Base-by-base conservation (phyloP, 2,329 filamentous ascomycete genomes). In the Huntiella moniliformis region DNA sequence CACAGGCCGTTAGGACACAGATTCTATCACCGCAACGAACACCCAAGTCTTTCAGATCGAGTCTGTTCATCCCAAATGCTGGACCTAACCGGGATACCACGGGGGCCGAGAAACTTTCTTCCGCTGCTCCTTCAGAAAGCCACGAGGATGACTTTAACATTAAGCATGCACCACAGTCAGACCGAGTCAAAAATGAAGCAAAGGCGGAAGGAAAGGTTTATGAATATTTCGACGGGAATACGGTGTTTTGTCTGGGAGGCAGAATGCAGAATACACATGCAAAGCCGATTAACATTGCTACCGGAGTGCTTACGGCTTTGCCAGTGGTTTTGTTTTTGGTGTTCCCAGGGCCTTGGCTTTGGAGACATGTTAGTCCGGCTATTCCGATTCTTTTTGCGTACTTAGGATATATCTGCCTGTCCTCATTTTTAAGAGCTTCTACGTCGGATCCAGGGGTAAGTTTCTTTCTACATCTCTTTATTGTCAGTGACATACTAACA, bases 161-260 rank as follows among this genome's bases (percentile, higher is more conserved):
- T 6, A 66, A 36, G 65, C 66, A 2, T 56, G 61, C n/a, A 68
- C 38, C 51, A 11, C 59, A 56, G 5, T 57, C 59, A 36, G 44
- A 48, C 56, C 38, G 61, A 63, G 18, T 63, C 63, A 39, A 53
- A 59, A 17, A 61, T 42, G 7, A 47, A 44, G 28, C 22, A 49
- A 1, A 61, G 67, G 33, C 50, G 48, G 57, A 73, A 46, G 77
- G 82, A 44, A 79, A 72, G 53, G 94, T 95, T 55, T 82, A 88
- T 61, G 76, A 96, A 58, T 94, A 94, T 60, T 96, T 95, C 56
- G 74, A 83, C 38, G 91, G 91, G 39, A 98, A 96, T 57, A 94
- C 85, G 0, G 67, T 86, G 17, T 98, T 98, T 58, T 94, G 78
- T 59, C 69, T 83, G 49, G 81, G 83, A 32, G 91, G 91, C 5